Percentiles rank a stretch among this genome's conserved stretches.
Conservation (phyloP, 116 monocot species). For the Posidonia oceanica region DNA sequence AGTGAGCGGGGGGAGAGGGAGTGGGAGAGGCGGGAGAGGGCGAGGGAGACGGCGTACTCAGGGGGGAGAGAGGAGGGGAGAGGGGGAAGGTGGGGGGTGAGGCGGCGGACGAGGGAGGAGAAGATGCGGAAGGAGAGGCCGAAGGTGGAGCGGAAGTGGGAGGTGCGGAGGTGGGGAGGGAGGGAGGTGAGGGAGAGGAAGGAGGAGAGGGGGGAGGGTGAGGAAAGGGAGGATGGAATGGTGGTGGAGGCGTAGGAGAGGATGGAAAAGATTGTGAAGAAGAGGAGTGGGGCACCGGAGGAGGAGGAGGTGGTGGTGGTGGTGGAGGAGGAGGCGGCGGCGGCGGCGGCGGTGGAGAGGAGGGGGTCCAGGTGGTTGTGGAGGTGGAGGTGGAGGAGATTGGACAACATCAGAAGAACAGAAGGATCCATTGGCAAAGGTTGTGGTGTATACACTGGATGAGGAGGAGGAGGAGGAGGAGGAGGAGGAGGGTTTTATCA, state of each 20-base stretch:
- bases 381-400: slow-evolving; percentile 36
- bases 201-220: slow-evolving; percentile 10
- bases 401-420: slow-evolving; percentile 30
- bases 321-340: slow-evolving; percentile 1
- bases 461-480: too few species aligned
- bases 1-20: slow-evolving; percentile 26
- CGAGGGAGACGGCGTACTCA: slow-evolving; percentile 30
- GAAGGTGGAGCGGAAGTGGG: slow-evolving; percentile 27
- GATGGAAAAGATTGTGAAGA: slow-evolving; percentile 29
- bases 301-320: slow-evolving; percentile 11
- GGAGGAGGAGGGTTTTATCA: too few species aligned
- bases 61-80: slow-evolving; percentile 24
- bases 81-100: slow-evolving; percentile 18
- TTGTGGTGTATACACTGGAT: too few species aligned
- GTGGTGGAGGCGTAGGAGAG: slow-evolving; percentile 16
- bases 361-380: slow-evolving; percentile 20
- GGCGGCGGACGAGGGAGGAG: slow-evolving; percentile 33
- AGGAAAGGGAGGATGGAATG: slow-evolving; percentile 8
- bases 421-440: slow-evolving; percentile 24
- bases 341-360: background rate
- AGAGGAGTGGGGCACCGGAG: slow-evolving; percentile 21
- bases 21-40: slow-evolving; percentile 47
- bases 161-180: slow-evolving; percentile 7
- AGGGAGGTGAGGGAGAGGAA: slow-evolving; percentile 15
- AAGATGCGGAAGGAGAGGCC: slow-evolving; percentile 48